phyloP scores from a whole-genome alignment of 1,284 basidiomycete species.

The Fomitopsis schrenkii region DNA sequence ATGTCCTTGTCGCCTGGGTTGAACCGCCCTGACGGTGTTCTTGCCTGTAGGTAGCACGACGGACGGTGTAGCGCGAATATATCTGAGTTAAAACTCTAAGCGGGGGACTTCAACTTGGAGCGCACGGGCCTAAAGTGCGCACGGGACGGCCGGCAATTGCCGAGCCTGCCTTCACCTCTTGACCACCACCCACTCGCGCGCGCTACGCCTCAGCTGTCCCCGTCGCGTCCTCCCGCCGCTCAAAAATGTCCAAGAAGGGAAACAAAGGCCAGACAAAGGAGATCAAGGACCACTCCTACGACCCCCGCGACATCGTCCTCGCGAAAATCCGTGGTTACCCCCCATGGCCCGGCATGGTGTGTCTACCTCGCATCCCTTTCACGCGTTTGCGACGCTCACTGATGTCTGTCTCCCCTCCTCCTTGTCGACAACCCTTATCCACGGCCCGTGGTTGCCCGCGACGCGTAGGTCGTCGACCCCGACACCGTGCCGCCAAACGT shows the following conservation, averaged over 20 bases:
- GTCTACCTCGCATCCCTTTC: slow-evolving; percentile 24
- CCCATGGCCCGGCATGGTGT: slow-evolving; percentile 87
- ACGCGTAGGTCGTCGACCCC: slow-evolving; percentile 70
- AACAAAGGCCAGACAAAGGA: slow-evolving; percentile 41
- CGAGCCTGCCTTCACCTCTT: slow-evolving; percentile 23
- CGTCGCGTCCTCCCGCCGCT: background rate
- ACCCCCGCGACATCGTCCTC: slow-evolving; percentile 79
- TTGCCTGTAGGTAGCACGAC: slow-evolving; percentile 3
- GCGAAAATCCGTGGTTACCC: slow-evolving; percentile 93
- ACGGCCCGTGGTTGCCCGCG: background rate
- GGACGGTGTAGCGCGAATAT: background rate
- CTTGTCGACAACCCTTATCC: slow-evolving; percentile 1
- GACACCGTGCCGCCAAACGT: slow-evolving; percentile 58
- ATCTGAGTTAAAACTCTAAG: slow-evolving; percentile 19
- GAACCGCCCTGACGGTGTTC: slow-evolving; percentile 7
- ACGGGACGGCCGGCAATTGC: slow-evolving; percentile 20
- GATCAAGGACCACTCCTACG: slow-evolving; percentile 43
- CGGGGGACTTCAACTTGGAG: slow-evolving; percentile 17
- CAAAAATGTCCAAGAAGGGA: slow-evolving; percentile 55
- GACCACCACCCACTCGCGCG: slow-evolving; percentile 20
- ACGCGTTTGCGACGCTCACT: slow-evolving; percentile 14
- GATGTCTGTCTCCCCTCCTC: slow-evolving; percentile 7
- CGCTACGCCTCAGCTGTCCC: slow-evolving; percentile 9
- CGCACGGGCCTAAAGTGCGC: slow-evolving; percentile 11
- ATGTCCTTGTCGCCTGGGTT: slow-evolving; percentile 4